Evolutionary conservation across 805 yeast genomes (phyloP).

Genomic region (Lipomyces sp.): DNA sequence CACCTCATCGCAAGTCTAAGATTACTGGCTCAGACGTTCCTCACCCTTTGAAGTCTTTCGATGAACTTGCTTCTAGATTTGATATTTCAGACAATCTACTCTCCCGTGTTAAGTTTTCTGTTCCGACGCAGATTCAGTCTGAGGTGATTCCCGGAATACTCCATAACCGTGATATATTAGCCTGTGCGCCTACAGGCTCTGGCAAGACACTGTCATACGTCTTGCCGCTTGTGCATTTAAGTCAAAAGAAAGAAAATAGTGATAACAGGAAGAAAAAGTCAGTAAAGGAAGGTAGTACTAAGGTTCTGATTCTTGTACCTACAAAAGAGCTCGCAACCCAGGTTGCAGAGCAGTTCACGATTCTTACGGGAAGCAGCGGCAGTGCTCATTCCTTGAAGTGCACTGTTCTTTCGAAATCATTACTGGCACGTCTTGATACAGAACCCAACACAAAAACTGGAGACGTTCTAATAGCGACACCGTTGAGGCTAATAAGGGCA

Average conservation of each 20-base stretch:
- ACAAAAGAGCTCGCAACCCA: constrained; percentile 92
- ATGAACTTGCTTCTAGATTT: constrained; percentile 70
- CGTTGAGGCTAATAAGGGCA: constrained; percentile 79
- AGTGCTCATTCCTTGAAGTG: constrained; percentile 38
- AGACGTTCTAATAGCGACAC: constrained; percentile 83
- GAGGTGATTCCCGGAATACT: constrained; percentile 80
- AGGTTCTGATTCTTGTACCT: constrained; percentile 84
- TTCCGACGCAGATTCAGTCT: constrained; percentile 90
- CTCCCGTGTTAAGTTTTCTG: constrained; percentile 62
- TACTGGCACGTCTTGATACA: constrained; percentile 49
- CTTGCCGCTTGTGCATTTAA: constrained; percentile 69
- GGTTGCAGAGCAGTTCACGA: constrained; percentile 65
- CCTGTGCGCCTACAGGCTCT: constrained; percentile 98
- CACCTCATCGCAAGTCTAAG: constrained; percentile 55
- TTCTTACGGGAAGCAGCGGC: constrained; percentile 48
- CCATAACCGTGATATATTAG: constrained; percentile 70
- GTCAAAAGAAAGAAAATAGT: constrained; percentile 42
- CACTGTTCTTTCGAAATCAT: constrained; percentile 39
- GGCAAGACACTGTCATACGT: constrained; percentile 93
- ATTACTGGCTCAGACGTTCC: constrained; percentile 84
- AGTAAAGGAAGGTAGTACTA: constrained; percentile 43
- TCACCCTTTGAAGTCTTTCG: constrained; percentile 86
- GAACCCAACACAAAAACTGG: constrained; percentile 41
- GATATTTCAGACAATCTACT: constrained; percentile 57
- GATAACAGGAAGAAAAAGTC: constrained; percentile 27